Base-by-base conservation (phyloP, 768 basidiomycete species). In the Phaeotremella skinneri region DNA sequence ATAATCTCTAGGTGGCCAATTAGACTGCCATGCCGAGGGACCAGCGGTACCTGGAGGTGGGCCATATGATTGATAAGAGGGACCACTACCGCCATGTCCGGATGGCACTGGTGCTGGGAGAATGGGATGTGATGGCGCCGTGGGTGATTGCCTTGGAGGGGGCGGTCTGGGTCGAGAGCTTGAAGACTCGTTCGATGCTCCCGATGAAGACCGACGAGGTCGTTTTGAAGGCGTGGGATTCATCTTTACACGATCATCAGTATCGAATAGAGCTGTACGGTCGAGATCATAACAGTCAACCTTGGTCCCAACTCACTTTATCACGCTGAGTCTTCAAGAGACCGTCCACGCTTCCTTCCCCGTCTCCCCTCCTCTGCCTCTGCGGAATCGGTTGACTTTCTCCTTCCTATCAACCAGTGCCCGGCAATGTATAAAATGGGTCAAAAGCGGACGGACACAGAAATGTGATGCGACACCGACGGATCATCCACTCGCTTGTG, bases 61-160 rank as follows among this genome's bases (percentile, higher is more conserved):
- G 43, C 62, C 62, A 17, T 45, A 45, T 20, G 43, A 21, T 45
- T 13, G 49, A 39, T 56, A 63, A 30, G 47, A 30, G 3, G 57
- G 62, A 26, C 43, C 43, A 7, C n/a, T n/a, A n/a, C 11, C 43
- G 11, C 9, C 20, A 45, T 45, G 43, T 7, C 43, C 43, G 7
- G 62, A 63, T 7, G 62, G 62, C 47, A 59, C 47, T 7, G 62
- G 62, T 29, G 62, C 58, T 4, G 62, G 62, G 34, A 63, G 47
- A 30, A 56, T 63, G 2, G 62, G 52, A 48, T 53, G 57, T 31
- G 57, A 59, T 6, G 62, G 62, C 13, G 62, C 59, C 17, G 62
- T 58, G 11, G 55, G 54, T 25, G 43, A 45, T 13, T n/a, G 32
- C 17, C 43, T 6, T 17, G 30, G 47, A 31, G 62, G 55, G 45